Percentiles rank a stretch among this genome's conserved stretches.
Conservation (phyloP, 2,329 filamentous ascomycete genomes). For the Paramyrothecium sp. region DNA sequence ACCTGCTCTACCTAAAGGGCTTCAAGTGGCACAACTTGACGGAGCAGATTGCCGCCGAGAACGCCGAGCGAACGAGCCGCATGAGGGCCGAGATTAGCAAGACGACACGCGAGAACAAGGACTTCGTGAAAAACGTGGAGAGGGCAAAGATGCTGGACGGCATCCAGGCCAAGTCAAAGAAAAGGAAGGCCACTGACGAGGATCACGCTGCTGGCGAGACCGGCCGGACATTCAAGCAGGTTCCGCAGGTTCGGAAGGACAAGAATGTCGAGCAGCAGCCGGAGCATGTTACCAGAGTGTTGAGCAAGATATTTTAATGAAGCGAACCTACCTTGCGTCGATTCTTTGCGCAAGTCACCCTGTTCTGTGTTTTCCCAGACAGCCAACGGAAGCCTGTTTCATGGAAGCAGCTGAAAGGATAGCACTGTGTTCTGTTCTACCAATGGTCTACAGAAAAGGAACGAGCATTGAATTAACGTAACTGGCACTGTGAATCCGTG, state of each 20-base stretch:
- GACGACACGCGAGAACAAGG: constrained; percentile 76
- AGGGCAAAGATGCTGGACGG: constrained; percentile 75
- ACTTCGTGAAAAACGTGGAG: constrained; percentile 78
- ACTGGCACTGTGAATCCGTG: not conserved
- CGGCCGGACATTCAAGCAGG: constrained; percentile 63
- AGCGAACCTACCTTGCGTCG: not conserved
- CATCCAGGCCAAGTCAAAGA: constrained; percentile 58
- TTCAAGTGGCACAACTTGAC: constrained; percentile 80
- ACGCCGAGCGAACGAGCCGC: constrained; percentile 73
- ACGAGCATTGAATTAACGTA: not conserved
- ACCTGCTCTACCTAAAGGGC: constrained; percentile 74
- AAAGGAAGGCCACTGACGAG: constrained; percentile 27
- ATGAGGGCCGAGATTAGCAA: constrained; percentile 76
- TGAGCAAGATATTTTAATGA: constrained; percentile 63
- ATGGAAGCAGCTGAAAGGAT: no score
- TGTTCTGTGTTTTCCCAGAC: no score
- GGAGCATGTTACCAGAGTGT: constrained; percentile 56
- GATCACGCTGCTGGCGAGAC: constrained; percentile 16
- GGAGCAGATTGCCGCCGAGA: constrained; percentile 78
- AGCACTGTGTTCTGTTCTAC: not conserved
- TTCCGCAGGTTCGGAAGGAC: constrained; percentile 53
- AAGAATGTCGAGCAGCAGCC: constrained; percentile 43
- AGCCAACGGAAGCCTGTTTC: no score
- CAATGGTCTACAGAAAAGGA: not conserved
- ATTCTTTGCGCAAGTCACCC: not conserved